These are phyloP conservation scores for Graphiopsis chlorocephala DNA, from an alignment of 2,329 filamentous ascomycete species.

Conservation along the genomic window DNA sequence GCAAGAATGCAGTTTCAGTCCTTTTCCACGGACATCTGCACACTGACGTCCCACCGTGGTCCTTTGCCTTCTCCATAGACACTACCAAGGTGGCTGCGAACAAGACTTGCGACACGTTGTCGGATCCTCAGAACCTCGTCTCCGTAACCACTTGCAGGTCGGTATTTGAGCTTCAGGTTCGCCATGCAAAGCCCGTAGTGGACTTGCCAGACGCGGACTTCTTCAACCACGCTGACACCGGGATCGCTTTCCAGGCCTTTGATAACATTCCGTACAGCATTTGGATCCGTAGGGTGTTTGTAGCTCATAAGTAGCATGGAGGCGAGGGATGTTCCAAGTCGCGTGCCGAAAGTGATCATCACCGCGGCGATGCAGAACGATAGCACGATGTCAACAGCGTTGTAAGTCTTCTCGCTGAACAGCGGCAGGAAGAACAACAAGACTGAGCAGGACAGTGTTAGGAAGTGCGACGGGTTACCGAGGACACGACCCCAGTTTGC, in stretches of 20 bases:
- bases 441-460: conserved; percentile 82
- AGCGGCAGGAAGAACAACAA: conserved; percentile 79
- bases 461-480: conserved; percentile 90
- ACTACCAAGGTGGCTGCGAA: conserved; percentile 82
- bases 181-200: conserved; percentile 97
- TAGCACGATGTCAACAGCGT: conserved; percentile 78
- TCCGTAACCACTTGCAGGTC: conserved; percentile 55
- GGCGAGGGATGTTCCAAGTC: conserved; percentile 80
- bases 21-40: conserved; percentile 66
- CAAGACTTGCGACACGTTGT: conserved; percentile 70
- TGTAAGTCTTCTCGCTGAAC: conserved; percentile 74
- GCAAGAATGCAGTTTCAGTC: conserved; percentile 23
- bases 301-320: conserved; percentile 97
- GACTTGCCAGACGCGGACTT: conserved; percentile 97
- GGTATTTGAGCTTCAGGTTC: conserved; percentile 77
- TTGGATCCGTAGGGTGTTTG: conserved; percentile 40
- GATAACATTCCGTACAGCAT: conserved; percentile 69
- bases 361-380: conserved; percentile 77
- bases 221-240: conserved; percentile 72
- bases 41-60: conserved; percentile 87
- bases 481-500: conserved; percentile 80
- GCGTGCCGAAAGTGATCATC: conserved; percentile 85
- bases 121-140: conserved; percentile 69
- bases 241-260: conserved; percentile 81
- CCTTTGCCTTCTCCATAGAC: conserved; percentile 78